Evolutionary conservation across 148 eudicot species (phyloP), one percentile per base, ranked within the genome.

Genomic region (Pharnaceum exiguum): DNA sequence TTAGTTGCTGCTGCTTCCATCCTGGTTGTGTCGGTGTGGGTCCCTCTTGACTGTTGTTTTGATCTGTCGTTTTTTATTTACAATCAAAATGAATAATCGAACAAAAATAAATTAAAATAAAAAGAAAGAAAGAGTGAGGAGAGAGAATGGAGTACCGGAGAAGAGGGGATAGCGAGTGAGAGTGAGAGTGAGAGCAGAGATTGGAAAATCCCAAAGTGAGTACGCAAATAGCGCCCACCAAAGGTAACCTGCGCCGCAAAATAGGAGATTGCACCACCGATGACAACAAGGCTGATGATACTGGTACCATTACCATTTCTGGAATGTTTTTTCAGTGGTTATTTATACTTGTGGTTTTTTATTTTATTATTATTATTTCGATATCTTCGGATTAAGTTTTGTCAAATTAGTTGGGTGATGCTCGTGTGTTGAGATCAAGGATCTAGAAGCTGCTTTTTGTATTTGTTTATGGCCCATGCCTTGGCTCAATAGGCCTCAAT

Each of bases 221-320:
- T 15, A 91, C 63, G 35, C 98, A 91, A 55, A 91, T 73, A 0
- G 94, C 96, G 44, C 98, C 96, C 2, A 87, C 86, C 6, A 91
- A 55, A 17, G 98, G 98, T 16, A 91, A 44, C 18, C 82, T 76
- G 3, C 87, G 77, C 58, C 87, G 62, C 15, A 71, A 7, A 47
- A 63, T 62, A 15, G 71, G 32, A 21, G 89, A 69, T 36, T 78
- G 72, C 51, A 79, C 49, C 58, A 73, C 63, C 21, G 85, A 70
- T 9, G 79, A 68, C 2, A 37, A 25, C 0, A 45, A 17, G 8
- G 40, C 8, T 10, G 50, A 13, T 29, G 36, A n/a, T n/a, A n/a
- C n/a, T n/a, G n/a, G n/a, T n/a, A n/a, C n/a, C n/a, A n/a, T n/a
- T n/a, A n/a, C n/a, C n/a, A n/a, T n/a, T n/a, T n/a, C n/a, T n/a